Percentiles rank a stretch among this genome's conserved stretches.
Conservation (phyloP, 345 rosid species). For the Stellera chamaejasme region DNA sequence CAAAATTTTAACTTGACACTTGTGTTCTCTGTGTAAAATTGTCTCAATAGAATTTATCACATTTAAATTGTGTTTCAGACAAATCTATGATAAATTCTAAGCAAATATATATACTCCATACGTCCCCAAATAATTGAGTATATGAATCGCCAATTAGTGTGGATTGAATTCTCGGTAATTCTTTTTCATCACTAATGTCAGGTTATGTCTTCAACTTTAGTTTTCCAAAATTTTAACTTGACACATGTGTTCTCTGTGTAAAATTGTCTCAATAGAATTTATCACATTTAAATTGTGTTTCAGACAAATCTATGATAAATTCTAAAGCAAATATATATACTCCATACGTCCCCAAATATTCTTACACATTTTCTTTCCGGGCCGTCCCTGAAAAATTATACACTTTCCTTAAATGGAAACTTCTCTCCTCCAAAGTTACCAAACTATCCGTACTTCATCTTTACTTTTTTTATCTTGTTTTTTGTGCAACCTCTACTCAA, state of each 20-base stretch:
- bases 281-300: neutral
- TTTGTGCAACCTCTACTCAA: too few species aligned
- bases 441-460: too few species aligned
- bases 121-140: too few species aligned
- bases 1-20: neutral
- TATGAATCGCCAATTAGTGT: conserved; percentile 95
- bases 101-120: too few species aligned
- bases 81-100: too few species aligned
- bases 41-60: conserved; percentile 1
- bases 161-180: conserved; percentile 97
- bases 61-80: neutral
- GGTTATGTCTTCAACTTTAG: neutral
- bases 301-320: neutral
- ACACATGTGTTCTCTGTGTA: neutral
- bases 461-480: too few species aligned
- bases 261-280: neutral
- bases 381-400: too few species aligned
- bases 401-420: too few species aligned
- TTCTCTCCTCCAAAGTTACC: too few species aligned
- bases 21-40: neutral
- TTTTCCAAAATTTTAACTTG: neutral
- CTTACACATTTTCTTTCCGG: too few species aligned
- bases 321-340: neutral
- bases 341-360: too few species aligned
- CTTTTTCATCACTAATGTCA: conserved; percentile 8